These are phyloP conservation scores for Pisolithus orientalis DNA, from an alignment of 768 basidiomycete species.

Conservation along the genomic window DNA sequence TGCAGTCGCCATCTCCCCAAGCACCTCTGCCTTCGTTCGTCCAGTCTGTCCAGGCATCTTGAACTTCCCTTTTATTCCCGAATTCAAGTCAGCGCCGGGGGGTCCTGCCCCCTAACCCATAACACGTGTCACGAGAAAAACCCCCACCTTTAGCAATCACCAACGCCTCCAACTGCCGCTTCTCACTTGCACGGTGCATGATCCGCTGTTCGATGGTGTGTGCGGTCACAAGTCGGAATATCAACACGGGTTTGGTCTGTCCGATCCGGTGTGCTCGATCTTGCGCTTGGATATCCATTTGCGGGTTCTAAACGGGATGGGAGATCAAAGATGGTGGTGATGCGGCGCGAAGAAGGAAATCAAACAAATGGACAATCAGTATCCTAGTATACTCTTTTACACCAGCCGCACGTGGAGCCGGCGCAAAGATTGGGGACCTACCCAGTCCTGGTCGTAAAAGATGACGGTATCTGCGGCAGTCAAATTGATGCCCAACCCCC, in stretches of 20 bases:
- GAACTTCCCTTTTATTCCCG: conserved; percentile 59
- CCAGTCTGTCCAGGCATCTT: conserved; percentile 59
- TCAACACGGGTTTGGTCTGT: conserved; percentile 84
- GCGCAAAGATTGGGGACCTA: neutral
- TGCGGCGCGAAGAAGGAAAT: neutral
- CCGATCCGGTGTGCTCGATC: conserved; percentile 96
- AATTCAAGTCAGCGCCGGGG: no score
- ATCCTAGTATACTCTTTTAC: no score
- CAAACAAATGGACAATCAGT: no score
- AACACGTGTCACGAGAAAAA: neutral
- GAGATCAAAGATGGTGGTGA: no score
- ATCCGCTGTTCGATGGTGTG: conserved; percentile 92
- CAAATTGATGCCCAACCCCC: conserved; percentile 93
- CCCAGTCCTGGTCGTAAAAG: conserved; percentile 21
- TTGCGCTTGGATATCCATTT: conserved; percentile 95
- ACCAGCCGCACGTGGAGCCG: no score
- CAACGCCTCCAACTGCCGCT: conserved; percentile 86
- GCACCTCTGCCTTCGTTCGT: conserved; percentile 52
- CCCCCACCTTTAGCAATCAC: conserved; percentile 84
- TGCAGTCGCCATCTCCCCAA: conserved; percentile 75
- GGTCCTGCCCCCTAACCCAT: no score
- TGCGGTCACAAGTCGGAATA: conserved; percentile 80
- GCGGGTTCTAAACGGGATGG: conserved; percentile 59
- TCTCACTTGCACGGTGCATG: conserved; percentile 80
- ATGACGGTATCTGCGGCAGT: conserved; percentile 51